These are phyloP conservation scores for Astragalus glycyphyllos DNA, from an alignment of 306 rosid species.

Conservation along the genomic window DNA sequence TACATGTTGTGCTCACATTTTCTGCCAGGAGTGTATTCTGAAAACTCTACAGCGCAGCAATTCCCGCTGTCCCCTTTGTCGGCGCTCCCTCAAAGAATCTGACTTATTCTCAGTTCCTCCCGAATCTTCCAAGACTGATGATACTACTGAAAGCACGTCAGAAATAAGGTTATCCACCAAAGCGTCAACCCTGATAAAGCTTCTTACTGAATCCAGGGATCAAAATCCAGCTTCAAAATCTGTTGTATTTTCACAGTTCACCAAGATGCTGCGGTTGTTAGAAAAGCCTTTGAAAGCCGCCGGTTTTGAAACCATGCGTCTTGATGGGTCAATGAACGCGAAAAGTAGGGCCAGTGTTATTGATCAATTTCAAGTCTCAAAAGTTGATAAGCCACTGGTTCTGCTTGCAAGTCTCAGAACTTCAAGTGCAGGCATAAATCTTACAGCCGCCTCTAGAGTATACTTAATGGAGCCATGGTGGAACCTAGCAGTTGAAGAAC, in stretches of 20 bases:
- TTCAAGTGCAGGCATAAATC: constrained; percentile 79
- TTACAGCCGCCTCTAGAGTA: constrained; percentile 76
- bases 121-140: constrained; percentile 48
- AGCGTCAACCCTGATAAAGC: constrained; percentile 62
- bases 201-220: constrained; percentile 60
- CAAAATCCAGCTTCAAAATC: constrained; percentile 64
- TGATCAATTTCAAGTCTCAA: constrained; percentile 54
- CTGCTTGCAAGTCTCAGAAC: constrained; percentile 88
- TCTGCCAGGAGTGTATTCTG: constrained; percentile 73
- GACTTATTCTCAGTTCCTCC: constrained; percentile 80
- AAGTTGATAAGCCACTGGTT: constrained; percentile 50
- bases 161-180: constrained; percentile 58
- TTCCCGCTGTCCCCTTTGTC: constrained; percentile 79
- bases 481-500: constrained; percentile 92
- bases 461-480: constrained; percentile 95
- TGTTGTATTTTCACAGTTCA: constrained; percentile 83
- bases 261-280: constrained; percentile 63
- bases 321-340: constrained; percentile 80
- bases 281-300: constrained; percentile 70
- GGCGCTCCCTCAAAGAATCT: constrained; percentile 56
- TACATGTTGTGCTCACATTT: constrained; percentile 79
- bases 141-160: constrained; percentile 41
- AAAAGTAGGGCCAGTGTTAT: constrained; percentile 66
- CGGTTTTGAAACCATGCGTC: constrained; percentile 72
- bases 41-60: constrained; percentile 56